phyloP scores from a whole-genome alignment of 1,139 yeast species.

The Kurtzmaniella quercitrusa region DNA sequence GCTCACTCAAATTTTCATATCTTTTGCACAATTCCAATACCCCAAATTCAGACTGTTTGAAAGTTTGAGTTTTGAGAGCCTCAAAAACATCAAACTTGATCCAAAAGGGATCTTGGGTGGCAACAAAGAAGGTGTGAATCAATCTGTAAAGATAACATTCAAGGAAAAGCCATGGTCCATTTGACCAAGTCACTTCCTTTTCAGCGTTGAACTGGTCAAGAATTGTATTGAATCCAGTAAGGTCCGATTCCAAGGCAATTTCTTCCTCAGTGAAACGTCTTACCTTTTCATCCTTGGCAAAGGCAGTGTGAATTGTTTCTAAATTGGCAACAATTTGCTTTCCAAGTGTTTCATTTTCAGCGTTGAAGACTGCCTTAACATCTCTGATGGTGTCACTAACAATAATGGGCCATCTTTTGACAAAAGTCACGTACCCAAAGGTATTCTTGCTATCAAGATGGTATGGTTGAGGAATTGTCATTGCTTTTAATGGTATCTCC shows the following conservation, averaged over 20 bases:
- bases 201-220: constrained; percentile 24
- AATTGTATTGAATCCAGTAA: constrained; percentile 49
- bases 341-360: constrained; percentile 25
- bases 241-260: constrained; percentile 36
- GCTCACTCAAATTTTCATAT: constrained; percentile 38
- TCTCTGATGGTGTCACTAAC: constrained; percentile 66
- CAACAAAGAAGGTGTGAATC: constrained; percentile 46
- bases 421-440: constrained; percentile 78
- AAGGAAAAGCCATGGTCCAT: constrained; percentile 89
- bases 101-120: constrained; percentile 38
- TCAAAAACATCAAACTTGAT: constrained; percentile 66
- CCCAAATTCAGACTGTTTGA: constrained; percentile 70
- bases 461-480: constrained; percentile 40
- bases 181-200: constrained; percentile 58
- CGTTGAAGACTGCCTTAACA: constrained; percentile 22
- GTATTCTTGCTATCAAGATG: constrained; percentile 67
- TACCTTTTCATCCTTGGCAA: constrained; percentile 38
- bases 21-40: constrained; percentile 79
- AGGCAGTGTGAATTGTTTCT: constrained; percentile 30
- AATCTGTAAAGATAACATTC: constrained; percentile 83
- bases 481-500: background rate
- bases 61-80: constrained; percentile 65
- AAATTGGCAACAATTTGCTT: constrained; percentile 33
- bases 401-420: constrained; percentile 84
- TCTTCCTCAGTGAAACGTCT: constrained; percentile 41